Evolutionary conservation across 768 basidiomycete species (phyloP).

Genomic region (Podaxis sp.): DNA sequence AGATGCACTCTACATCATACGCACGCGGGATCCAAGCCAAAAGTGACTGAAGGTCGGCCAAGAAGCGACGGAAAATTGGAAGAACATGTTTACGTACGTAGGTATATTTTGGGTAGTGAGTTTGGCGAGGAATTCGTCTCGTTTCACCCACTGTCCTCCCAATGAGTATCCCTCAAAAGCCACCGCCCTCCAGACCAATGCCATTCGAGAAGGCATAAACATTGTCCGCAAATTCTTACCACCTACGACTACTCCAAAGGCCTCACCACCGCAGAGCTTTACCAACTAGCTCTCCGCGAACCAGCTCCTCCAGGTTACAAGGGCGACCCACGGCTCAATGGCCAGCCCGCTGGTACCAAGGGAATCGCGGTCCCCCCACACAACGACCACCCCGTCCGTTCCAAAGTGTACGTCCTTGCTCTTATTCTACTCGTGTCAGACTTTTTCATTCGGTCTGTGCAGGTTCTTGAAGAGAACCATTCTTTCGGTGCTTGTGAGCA

Average conservation of each 20-base stretch:
- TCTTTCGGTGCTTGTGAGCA: neutral
- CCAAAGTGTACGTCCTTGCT: neutral
- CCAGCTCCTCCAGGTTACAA: constrained; percentile 28
- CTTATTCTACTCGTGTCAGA: neutral
- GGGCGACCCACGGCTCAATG: constrained; percentile 12
- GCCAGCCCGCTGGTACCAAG: neutral
- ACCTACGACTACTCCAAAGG: constrained; percentile 21
- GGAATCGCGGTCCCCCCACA: neutral
- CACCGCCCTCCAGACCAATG: neutral
- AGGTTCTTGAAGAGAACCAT: constrained; percentile 1
- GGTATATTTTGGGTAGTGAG: no score
- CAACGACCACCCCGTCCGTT: neutral
- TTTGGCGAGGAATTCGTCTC: neutral
- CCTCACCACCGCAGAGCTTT: constrained; percentile 37
- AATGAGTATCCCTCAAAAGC: constrained; percentile 1
- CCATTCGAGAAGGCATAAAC: constrained; percentile 2
- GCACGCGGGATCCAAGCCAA: no score
- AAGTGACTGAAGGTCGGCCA: no score
- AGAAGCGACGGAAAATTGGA: no score
- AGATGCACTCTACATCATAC: no score
- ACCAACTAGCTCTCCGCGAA: constrained; percentile 30
- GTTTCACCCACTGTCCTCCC: neutral
- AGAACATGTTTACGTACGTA: no score
- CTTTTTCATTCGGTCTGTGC: neutral
- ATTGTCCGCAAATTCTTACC: neutral